Evolutionary conservation across 805 yeast genomes (phyloP), one percentile per base, ranked within the genome.

Genomic region (Teunomyces atbi): DNA sequence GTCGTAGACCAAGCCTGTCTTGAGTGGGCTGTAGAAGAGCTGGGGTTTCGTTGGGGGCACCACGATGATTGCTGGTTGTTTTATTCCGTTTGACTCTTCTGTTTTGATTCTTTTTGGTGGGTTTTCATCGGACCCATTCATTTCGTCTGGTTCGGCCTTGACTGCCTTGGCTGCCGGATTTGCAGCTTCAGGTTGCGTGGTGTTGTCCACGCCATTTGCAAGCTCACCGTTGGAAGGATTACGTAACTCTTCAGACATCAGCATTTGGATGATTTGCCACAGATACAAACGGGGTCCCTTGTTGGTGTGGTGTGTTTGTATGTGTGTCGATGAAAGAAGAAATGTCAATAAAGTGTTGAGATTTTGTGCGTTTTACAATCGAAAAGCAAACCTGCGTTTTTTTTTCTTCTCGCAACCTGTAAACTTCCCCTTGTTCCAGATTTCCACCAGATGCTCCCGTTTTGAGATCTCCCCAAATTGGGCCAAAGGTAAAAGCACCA

Each of bases 1-100:
- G 64, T 94, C 99, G 66, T 94, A 94, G 48, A 96, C 92, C 6
- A 94, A 70, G 0, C 99, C 99, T 0, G 99, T 92, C 63, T 90
- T 92, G 58, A 86, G 68, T 2, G 87, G 88, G 19, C 79, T 75
- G 61, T 87, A 87, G 45, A 76, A 74, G n/a, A 88, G 70, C 49
- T 83, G 82, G 2, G 96, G 92, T 28, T 74, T 73, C 10, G 78
- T 76, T 6, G 71, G 70, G 3, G 90, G 86, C 1, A 84, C 86
- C 26, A 69, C 71, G 15, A 69, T 61, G 33, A 64, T 50, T 29
- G 47, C 39, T 6, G 26, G 21, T 19, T 32, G 28, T 27, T 20
- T 21, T n/a, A 19, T 11, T 21, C 30, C 37, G 30, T 27, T 41
- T 19, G 33, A 26, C 8, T 39, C 42, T 27, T 39, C 42, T 15